Percentiles rank a stretch among this genome's conserved stretches.
Evolutionary conservation across 2,329 filamentous ascomycete species (phyloP).

Genomic region (Venturia carpophila): DNA sequence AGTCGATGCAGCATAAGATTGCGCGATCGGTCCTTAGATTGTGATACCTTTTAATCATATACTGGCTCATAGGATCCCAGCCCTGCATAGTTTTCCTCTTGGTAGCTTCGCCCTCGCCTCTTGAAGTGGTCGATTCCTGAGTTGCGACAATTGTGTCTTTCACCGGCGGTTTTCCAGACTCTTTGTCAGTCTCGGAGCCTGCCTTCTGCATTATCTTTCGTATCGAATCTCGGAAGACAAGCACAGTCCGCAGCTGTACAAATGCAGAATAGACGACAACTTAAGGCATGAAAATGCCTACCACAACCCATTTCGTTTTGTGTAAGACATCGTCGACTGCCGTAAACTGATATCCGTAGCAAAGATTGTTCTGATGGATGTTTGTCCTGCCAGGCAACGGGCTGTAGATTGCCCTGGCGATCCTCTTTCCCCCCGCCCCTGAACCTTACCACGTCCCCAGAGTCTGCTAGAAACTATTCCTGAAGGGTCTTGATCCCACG

Average conservation of each 20-base stretch:
- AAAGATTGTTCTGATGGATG: too few relatives aligned
- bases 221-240: background rate
- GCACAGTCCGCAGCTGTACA: conserved; percentile 23
- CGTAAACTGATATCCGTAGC: background rate
- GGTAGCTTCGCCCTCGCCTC: too few relatives aligned
- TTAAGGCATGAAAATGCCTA: conserved; percentile 24
- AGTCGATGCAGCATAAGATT: background rate
- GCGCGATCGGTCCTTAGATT: background rate
- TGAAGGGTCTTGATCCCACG: background rate
- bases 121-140: background rate
- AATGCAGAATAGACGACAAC: conserved; percentile 24
- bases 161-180: background rate
- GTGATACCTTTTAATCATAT: background rate
- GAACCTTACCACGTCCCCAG: background rate
- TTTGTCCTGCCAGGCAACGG: background rate
- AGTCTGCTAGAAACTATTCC: background rate
- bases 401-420: background rate
- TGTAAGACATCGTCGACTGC: conserved; percentile 13
- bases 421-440: background rate
- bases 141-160: background rate
- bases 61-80: background rate
- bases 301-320: conserved; percentile 23
- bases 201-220: background rate
- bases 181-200: background rate
- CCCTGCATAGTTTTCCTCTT: background rate